phyloP scores from a whole-genome alignment of 257 asterid genomes.

The Scutellaria galericulata region DNA sequence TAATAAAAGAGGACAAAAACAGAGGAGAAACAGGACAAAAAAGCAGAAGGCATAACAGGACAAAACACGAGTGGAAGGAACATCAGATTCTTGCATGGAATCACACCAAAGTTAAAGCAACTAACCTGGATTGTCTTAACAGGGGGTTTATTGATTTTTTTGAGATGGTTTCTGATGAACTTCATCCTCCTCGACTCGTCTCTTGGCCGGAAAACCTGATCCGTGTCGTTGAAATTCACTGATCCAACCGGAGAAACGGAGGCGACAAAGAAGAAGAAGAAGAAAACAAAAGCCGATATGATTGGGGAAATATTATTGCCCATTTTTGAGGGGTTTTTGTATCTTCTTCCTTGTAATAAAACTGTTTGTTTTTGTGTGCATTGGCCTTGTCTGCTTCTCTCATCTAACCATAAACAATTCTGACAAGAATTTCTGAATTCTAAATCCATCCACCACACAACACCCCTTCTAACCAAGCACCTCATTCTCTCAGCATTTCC shows the following conservation, averaged over 20 bases:
- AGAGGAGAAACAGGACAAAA: constrained; percentile 21
- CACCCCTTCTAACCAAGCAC: constrained; percentile 30
- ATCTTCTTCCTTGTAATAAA: constrained; percentile 40
- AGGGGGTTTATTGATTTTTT: constrained; percentile 74
- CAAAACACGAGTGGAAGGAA: constrained; percentile 22
- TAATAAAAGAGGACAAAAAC: constrained; percentile 1
- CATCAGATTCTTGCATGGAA: constrained; percentile 25
- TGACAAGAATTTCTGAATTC: constrained; percentile 38
- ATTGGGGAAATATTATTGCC: constrained; percentile 28
- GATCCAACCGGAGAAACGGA: constrained; percentile 45
- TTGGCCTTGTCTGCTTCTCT: constrained; percentile 51
- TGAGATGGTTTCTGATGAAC: constrained; percentile 58
- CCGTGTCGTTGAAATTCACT: constrained; percentile 41
- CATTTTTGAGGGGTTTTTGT: constrained; percentile 30
- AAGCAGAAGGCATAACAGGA: constrained; percentile 14
- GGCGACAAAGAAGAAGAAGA: constrained; percentile 53
- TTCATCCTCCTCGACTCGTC: constrained; percentile 53
- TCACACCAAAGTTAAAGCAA: background rate
- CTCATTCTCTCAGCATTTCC: constrained; percentile 56
- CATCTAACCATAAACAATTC: constrained; percentile 39
- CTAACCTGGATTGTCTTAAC: constrained; percentile 78
- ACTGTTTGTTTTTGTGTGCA: constrained; percentile 40
- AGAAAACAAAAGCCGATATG: constrained; percentile 57
- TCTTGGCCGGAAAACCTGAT: constrained; percentile 60
- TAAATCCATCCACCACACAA: constrained; percentile 42